A percentile compares a stretch with the other conserved stretches of the same genome.
Conservation (phyloP, 331 rosid species). For the Arachis monticola region DNA sequence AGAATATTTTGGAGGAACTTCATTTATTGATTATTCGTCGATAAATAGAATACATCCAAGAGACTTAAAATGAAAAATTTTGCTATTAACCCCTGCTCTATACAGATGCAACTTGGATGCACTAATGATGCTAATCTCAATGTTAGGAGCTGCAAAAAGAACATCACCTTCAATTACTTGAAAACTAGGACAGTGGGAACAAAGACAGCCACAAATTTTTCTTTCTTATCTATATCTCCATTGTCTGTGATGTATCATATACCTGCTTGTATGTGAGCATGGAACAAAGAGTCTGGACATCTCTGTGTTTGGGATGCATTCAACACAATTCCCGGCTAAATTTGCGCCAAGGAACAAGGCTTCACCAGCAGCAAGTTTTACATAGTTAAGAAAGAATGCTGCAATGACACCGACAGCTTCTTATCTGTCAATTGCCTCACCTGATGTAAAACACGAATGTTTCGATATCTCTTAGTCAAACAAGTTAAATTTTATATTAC, state of each 20-base stretch:
- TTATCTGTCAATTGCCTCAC: constrained; percentile 79
- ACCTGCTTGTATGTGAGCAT: constrained; percentile 99
- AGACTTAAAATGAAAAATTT: constrained; percentile 13
- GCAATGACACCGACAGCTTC: constrained; percentile 87
- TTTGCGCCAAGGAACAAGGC: constrained; percentile 84
- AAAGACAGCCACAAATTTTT: no score
- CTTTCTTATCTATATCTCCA: no score
- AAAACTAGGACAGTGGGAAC: no score
- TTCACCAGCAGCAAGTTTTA: constrained; percentile 89
- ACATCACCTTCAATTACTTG: constrained; percentile 61
- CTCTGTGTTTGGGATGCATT: constrained; percentile 88
- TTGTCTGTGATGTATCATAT: constrained; percentile 20
- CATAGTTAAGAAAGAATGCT: constrained; percentile 85
- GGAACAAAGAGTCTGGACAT: constrained; percentile 87
- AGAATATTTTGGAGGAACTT: background rate
- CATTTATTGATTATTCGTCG: constrained; percentile 35
- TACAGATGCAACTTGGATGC: constrained; percentile 69
- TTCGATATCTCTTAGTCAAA: background rate
- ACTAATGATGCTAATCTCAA: constrained; percentile 59
- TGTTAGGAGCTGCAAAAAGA: constrained; percentile 75
- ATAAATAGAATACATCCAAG: constrained; percentile 33
- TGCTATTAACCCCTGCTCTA: constrained; percentile 81
- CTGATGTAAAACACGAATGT: constrained; percentile 48
- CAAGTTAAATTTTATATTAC: background rate
- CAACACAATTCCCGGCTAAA: constrained; percentile 77